phyloP scores from a whole-genome alignment of 1,284 basidiomycete genomes.

The Heterobasidion parviporum region DNA sequence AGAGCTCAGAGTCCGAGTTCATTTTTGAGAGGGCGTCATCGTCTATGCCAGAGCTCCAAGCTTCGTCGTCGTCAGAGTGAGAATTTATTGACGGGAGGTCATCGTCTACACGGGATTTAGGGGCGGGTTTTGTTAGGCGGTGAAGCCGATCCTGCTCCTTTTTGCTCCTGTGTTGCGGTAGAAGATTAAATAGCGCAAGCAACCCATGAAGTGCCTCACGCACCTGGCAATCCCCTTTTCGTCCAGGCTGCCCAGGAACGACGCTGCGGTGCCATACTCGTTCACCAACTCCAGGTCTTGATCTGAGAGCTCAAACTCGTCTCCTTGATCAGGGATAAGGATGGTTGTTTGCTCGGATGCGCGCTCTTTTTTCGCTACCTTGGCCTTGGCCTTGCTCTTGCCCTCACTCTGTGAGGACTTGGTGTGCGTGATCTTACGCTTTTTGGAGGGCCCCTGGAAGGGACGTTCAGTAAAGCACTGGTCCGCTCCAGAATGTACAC shows the following conservation, averaged over 20 bases:
- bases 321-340: conserved; percentile 43
- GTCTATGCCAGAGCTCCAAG: conserved; percentile 43
- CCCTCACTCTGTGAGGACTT: conserved; percentile 10
- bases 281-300: conserved; percentile 54
- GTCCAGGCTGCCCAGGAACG: conserved; percentile 60
- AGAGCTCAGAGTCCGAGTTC: conserved; percentile 15
- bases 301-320: conserved; percentile 47
- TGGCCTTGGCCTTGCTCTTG: conserved; percentile 14
- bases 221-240: conserved; percentile 66
- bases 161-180: conserved; percentile 53
- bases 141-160: conserved; percentile 62
- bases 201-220: conserved; percentile 13
- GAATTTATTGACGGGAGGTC: conserved; percentile 62
- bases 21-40: conserved; percentile 22
- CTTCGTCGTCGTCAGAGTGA: conserved; percentile 45
- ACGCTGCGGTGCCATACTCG: conserved; percentile 45
- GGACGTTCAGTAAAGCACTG: not conserved
- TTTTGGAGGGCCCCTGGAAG: conserved; percentile 25
- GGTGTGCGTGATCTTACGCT: conserved; percentile 23
- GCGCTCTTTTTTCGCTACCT: conserved; percentile 48
- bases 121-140: conserved; percentile 51
- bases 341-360: conserved; percentile 52
- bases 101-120: conserved; percentile 34
- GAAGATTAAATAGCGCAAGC: not conserved
- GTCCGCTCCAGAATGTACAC: not conserved